Base-by-base conservation (phyloP, 805 yeast genomes). In the Yamadazyma phyllophila region DNA sequence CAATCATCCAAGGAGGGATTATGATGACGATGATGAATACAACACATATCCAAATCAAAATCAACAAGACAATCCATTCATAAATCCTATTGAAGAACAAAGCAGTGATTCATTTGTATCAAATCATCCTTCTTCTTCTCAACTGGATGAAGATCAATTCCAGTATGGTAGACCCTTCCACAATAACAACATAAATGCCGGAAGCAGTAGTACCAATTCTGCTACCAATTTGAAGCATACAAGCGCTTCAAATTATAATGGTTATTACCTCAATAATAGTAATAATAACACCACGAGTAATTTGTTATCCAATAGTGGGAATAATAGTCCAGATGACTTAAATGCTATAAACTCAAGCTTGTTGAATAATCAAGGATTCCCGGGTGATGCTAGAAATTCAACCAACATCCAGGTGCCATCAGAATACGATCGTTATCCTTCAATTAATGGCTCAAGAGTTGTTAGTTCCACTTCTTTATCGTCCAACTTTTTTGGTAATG, bases 391-490 rank as follows among this genome's bases (percentile, higher is more conserved):
- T 30, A 39, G 43, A 26, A 41, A 48, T 32, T 39, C 46, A 9
- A 43, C 47, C 26, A 55, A 53, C 41, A 57, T 67, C 36, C 65
- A 58, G n/a, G 65, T 56, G 26, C 84, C 88, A 3, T 70, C 80
- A 1, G 85, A 78, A 45, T 83, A 69, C 55, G 88, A 83, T 61
- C 70, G 90, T 54, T 85, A 84, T 56, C 91, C 92, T 4, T 72
- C 80, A 20, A 69, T 81, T 50, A 77, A 80, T 2, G 76, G 76
- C 3, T 77, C 84, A 12, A 70, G 86, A 51, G 80, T 78, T 2
- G 75, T 78, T 3, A 81, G 88, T 3, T 73, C 81, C 10, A 55
- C 69, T 4, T 67, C 73, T 13, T 50, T 63, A 31, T 55, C 62
- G 43, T 53, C 59, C 24, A 51, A 58, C 34, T 49, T 56, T 49